Evolutionary conservation across 2,329 filamentous ascomycete species (phyloP).

Genomic region (Phialophora tarda): DNA sequence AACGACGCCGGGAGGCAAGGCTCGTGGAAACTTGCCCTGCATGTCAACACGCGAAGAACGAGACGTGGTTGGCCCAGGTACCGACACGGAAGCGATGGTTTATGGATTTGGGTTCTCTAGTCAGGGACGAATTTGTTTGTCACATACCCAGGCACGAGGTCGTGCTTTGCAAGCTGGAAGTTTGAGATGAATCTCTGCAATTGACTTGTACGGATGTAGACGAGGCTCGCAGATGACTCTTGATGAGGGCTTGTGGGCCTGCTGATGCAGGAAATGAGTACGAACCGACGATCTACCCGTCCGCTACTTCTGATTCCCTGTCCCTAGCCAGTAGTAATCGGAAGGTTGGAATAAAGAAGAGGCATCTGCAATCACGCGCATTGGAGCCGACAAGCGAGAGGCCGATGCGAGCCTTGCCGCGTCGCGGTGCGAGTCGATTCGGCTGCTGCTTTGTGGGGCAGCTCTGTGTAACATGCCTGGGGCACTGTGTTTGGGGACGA

Average conservation of each 20-base stretch:
- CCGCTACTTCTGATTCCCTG: background rate
- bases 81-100: slow-evolving; percentile 13
- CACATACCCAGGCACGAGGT: slow-evolving; percentile 28
- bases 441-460: slow-evolving; percentile 9
- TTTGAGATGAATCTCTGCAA: slow-evolving; percentile 23
- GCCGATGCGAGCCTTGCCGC: slow-evolving; percentile 23
- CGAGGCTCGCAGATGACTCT: background rate
- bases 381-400: slow-evolving; percentile 23
- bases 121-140: slow-evolving; percentile 23
- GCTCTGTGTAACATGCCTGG: slow-evolving; percentile 4
- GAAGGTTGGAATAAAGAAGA: slow-evolving; percentile 11
- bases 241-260: slow-evolving; percentile 8
- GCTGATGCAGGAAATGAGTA: slow-evolving; percentile 12
- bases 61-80: slow-evolving; percentile 8
- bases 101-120: slow-evolving; percentile 21
- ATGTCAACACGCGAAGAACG: slow-evolving; percentile 3
- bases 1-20: background rate
- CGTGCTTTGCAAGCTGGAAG: slow-evolving; percentile 17
- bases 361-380: slow-evolving; percentile 7
- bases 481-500: background rate
- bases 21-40: background rate
- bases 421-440: slow-evolving; percentile 9
- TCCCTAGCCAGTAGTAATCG: background rate
- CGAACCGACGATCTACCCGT: background rate
- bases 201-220: slow-evolving; percentile 19